Conservation (phyloP, 176 grass and related monocot species). For the Elaeis guineensis region DNA sequence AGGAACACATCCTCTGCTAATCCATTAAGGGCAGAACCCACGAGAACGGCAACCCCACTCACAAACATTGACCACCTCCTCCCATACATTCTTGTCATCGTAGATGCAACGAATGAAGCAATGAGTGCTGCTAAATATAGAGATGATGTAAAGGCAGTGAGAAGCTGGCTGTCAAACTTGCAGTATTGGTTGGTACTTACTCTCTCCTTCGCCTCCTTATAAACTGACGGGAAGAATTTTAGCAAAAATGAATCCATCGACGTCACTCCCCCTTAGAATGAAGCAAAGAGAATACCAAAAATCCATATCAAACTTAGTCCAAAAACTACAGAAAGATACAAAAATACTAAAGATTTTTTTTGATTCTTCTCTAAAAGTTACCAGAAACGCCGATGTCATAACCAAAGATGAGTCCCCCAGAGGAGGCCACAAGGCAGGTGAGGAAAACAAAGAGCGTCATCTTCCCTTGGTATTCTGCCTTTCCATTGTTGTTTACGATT, state of each 20-base stretch:
- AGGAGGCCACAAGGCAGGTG: conserved; percentile 14
- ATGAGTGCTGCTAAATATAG: conserved; percentile 3
- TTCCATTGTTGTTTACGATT: neutral
- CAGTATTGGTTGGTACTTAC: conserved; percentile 6
- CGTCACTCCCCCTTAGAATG: conserved; percentile 10
- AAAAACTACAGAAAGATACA: no score
- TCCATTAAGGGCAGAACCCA: neutral
- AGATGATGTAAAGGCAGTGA: conserved; percentile 1
- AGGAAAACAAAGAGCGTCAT: conserved; percentile 15
- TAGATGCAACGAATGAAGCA: neutral
- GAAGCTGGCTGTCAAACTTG: conserved; percentile 6
- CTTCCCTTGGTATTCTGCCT: conserved; percentile 15
- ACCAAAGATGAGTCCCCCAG: conserved; percentile 15
- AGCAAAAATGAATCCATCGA: conserved; percentile 19
- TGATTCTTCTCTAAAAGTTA: neutral
- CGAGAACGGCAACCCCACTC: neutral
- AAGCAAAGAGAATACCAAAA: neutral
- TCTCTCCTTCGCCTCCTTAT: conserved; percentile 1
- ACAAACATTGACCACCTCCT: conserved; percentile 3
- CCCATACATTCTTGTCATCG: neutral
- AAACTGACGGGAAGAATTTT: conserved; percentile 23
- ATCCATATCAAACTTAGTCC: neutral
- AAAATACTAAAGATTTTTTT: no score
- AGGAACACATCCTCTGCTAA: neutral
- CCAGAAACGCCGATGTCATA: conserved; percentile 14